Conservation (phyloP, 805 yeast species). For the Debaryomyces maramus region DNA sequence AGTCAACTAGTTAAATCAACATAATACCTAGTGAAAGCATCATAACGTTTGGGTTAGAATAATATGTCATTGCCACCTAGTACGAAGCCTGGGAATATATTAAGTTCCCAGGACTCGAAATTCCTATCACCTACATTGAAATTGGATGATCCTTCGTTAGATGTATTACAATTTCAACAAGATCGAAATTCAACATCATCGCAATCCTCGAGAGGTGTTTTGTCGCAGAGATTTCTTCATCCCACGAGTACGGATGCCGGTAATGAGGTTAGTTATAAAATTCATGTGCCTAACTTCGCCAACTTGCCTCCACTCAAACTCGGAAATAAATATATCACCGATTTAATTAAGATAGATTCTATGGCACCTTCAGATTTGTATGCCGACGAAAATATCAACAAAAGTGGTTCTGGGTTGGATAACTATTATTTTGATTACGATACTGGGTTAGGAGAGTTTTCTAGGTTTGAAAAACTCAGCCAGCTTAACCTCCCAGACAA, state of each 20-base stretch:
- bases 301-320: conserved; percentile 54
- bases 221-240: conserved; percentile 33
- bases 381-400: conserved; percentile 56
- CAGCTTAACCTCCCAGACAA: conserved; percentile 78
- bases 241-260: conserved; percentile 34
- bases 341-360: conserved; percentile 57
- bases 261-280: conserved; percentile 43
- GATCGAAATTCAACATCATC: conserved; percentile 19
- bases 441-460: conserved; percentile 50
- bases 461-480: conserved; percentile 75
- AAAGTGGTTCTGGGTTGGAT: conserved; percentile 49
- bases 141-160: conserved; percentile 25
- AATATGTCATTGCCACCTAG: conserved; percentile 6
- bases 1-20: neutral
- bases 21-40: neutral
- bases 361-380: conserved; percentile 57
- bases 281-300: conserved; percentile 50
- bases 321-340: conserved; percentile 64
- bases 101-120: conserved; percentile 15
- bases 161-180: conserved; percentile 31
- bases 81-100: conserved; percentile 7
- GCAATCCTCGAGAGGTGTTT: conserved; percentile 20
- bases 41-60: neutral
- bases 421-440: conserved; percentile 57
- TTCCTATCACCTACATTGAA: conserved; percentile 35